Evolutionary conservation across 768 basidiomycete genomes (phyloP), one percentile per base, ranked within the genome.

Genomic region (Lentinula sp.): DNA sequence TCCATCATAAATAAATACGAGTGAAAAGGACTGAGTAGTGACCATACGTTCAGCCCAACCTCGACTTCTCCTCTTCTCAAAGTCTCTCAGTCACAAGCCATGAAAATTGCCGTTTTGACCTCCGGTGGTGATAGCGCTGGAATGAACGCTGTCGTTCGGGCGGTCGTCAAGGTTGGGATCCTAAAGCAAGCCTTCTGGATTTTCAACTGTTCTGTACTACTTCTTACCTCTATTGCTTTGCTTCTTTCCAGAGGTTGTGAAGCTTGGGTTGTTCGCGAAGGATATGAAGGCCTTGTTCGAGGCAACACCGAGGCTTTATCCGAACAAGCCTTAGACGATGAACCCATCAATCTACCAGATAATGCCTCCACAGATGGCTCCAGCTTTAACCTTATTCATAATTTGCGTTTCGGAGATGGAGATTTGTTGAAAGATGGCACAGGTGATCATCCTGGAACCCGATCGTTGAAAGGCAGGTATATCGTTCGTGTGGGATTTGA

Each of bases 401-500:
- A 91, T 70, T 75, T 94, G 39, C 85, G 91, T 15, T 93, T 92
- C 65, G 92, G 92, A 15, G 91, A 93, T 67, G 92, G 90, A 0
- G 80, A 80, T 49, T 76, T 92, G 50, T 75, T 93, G 51, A 85
- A 79, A 65, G 89, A 95, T 64, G 93, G 93, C 4, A 93, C 91
- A 5, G 87, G 86, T 13, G 93, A 95, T 71, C 84, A 81, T 62
- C 71, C 76, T 15, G 77, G 78, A 16, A 88, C 88, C 23, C 81
- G 87, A 57, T 86, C 87, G 3, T 82, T 99, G 68, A 95, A 92
- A 69, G 94, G 93, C 1, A 80, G 89, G 53, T 93, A 97, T 73
- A 97, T 98, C 66, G 89, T 98, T 21, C 81, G 93, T 59, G 96
- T 96, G 2, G 97, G 97, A 9, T 98, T 95, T 89, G 97, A 99